phyloP scores from a whole-genome alignment of 179 eudicot genomes.

The Gypsophila paniculata region DNA sequence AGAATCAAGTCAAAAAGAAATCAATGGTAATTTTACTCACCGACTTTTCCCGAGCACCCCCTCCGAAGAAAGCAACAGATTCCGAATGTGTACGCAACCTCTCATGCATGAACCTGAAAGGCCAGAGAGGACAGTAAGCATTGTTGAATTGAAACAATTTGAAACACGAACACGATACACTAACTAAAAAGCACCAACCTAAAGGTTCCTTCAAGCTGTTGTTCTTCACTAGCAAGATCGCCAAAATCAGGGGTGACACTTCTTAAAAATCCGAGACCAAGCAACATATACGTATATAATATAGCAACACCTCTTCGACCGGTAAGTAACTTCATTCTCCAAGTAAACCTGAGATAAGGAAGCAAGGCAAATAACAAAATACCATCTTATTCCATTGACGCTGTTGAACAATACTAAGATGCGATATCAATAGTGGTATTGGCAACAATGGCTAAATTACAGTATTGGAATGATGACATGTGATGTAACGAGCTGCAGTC shows the following conservation, averaged over 20 bases:
- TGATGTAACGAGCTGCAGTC: no score
- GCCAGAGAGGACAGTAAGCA: conserved; percentile 17
- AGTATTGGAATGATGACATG: no score
- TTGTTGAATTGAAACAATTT: conserved; percentile 1
- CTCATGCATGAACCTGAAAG: conserved; percentile 86
- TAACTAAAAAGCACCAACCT: conserved; percentile 39
- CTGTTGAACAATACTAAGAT: no score
- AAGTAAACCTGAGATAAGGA: conserved; percentile 66
- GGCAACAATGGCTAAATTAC: no score
- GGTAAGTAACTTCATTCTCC: conserved; percentile 96
- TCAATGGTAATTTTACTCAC: conserved; percentile 32
- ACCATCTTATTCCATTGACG: not conserved
- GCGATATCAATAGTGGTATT: no score
- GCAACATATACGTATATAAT: conserved; percentile 87
- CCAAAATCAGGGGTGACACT: conserved; percentile 94
- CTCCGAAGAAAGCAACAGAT: conserved; percentile 96
- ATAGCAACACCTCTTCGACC: conserved; percentile 85
- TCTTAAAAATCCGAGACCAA: conserved; percentile 92
- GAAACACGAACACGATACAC: not conserved
- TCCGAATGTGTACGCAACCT: conserved; percentile 98
- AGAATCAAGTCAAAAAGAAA: not conserved
- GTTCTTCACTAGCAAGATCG: conserved; percentile 77
- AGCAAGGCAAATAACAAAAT: conserved; percentile 10
- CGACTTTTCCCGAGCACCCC: conserved; percentile 88
- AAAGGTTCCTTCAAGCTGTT: conserved; percentile 91